Evolutionary conservation across 805 yeast genomes (phyloP), one percentile per base, ranked within the genome.

Genomic region (Cyberlindnera lachancei): DNA sequence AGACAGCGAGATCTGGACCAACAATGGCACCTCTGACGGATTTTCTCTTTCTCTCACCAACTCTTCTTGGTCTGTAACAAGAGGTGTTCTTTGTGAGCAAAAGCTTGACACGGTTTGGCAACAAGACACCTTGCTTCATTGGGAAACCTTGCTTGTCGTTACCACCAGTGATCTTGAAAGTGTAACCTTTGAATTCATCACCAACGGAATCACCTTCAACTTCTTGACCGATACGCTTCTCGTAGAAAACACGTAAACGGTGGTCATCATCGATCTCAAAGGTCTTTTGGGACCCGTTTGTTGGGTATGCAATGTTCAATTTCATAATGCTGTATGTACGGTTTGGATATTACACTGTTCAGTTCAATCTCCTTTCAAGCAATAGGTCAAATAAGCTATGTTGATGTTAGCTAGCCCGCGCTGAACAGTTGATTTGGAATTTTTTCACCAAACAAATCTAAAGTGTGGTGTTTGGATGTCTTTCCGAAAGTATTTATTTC

Each of bases 121-220:
- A 92, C 79, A 92, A 75, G 52, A 92, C 98, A 82, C 98, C 98
- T 75, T 94, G 98, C 74, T 88, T 92, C 98, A 94, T 92, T 74
- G 98, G 97, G 96, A 92, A 92, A 76, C 98, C 98, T 78, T 92
- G 98, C 76, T 92, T 92, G 77, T 92, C 98, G 83, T 92, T 92
- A 81, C 98, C 98, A 66, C 98, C 98, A 59, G 96, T 72, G 69
- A 92, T 88, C 78, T 82, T 94, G 84, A 92, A 88, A 64, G 86
- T 69, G 87, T 92, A 92, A 63, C 98, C 98, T 73, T 87, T 90
- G 90, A 90, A 50, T 75, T 94, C 98, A 61, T 92, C 97, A 63
- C 95, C 94, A 59, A 92, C 83, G 50, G 86, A 69, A 70, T 92
- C 98, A 71, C 97, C 98, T 64, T 87, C 95, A 64, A 92, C 95